Evolutionary conservation across 192 early-diverging fungal genomes (phyloP).

Genomic region (Coemansia asiatica): DNA sequence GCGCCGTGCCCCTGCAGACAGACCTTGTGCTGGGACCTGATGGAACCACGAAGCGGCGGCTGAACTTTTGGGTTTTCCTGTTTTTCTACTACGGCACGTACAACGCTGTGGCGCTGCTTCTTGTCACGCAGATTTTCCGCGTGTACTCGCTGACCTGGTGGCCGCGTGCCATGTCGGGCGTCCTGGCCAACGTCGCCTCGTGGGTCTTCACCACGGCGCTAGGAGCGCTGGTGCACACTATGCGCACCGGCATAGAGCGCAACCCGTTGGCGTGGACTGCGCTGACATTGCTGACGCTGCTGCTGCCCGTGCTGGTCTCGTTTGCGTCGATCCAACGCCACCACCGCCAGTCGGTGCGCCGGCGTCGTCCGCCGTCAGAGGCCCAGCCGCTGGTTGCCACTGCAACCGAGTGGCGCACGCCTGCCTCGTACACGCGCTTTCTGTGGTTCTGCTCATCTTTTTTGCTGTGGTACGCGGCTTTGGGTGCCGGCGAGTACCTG

Average conservation of each 20-base stretch:
- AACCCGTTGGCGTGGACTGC: slow-evolving; percentile 67
- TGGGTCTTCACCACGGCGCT: slow-evolving; percentile 64
- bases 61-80: slow-evolving; percentile 81
- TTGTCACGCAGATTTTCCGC: slow-evolving; percentile 76
- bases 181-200: slow-evolving; percentile 64
- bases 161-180: slow-evolving; percentile 65
- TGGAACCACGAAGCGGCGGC: slow-evolving; percentile 13
- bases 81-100: slow-evolving; percentile 77
- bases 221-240: slow-evolving; percentile 61
- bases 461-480: slow-evolving; percentile 65
- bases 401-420: slow-evolving; percentile 59
- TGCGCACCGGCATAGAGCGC: slow-evolving; percentile 55
- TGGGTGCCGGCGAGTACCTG: slow-evolving; percentile 69
- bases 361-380: slow-evolving; percentile 47
- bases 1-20: slow-evolving; percentile 58
- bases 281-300: slow-evolving; percentile 71
- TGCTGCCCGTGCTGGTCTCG: slow-evolving; percentile 66
- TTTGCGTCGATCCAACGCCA: slow-evolving; percentile 59
- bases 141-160: slow-evolving; percentile 81
- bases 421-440: slow-evolving; percentile 70
- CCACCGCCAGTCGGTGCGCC: slow-evolving; percentile 47
- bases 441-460: slow-evolving; percentile 75
- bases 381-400: slow-evolving; percentile 62
- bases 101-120: slow-evolving; percentile 68
- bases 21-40: slow-evolving; percentile 21